Evolutionary conservation across 805 yeast species (phyloP).

Genomic region (Kregervanrija pseudodelftensis): DNA sequence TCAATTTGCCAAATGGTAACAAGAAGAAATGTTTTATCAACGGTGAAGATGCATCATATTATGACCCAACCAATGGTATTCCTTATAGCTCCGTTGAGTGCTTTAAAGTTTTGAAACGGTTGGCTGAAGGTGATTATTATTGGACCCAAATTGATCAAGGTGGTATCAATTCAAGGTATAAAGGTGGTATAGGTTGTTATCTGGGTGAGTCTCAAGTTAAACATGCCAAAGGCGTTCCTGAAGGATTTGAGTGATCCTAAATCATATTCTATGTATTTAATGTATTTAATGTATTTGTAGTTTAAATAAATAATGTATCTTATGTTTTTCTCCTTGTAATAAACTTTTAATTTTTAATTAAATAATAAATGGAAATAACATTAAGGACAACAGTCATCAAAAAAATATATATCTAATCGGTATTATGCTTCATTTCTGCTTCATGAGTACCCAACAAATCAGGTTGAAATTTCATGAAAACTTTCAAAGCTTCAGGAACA

Average conservation of each 20-base stretch:
- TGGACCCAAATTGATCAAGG: conserved; percentile 47
- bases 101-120: conserved; percentile 51
- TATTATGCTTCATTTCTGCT: conserved; percentile 52
- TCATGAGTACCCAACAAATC: conserved; percentile 59
- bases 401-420: conserved; percentile 20
- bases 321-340: too few relatives aligned
- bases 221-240: conserved; percentile 84
- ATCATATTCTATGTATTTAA: too few relatives aligned
- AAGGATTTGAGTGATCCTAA: conserved; percentile 49
- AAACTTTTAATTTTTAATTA: neutral
- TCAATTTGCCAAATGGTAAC: conserved; percentile 60
- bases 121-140: conserved; percentile 47
- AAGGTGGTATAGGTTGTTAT: conserved; percentile 35
- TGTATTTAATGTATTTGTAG: too few relatives aligned
- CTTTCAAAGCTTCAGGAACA: conserved; percentile 42
- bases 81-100: conserved; percentile 82
- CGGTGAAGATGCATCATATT: conserved; percentile 72
- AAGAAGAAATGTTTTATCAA: conserved; percentile 66
- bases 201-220: conserved; percentile 31
- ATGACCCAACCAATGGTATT: conserved; percentile 82
- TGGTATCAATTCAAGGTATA: conserved; percentile 30
- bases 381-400: too few relatives aligned
- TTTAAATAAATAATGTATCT: too few relatives aligned
- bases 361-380: neutral
- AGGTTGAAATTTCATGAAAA: conserved; percentile 51